A percentile compares a stretch with the other conserved stretches of the same genome.
phyloP scores from a whole-genome alignment of 805 yeast species.

The Saccharomycopsis microspora region DNA sequence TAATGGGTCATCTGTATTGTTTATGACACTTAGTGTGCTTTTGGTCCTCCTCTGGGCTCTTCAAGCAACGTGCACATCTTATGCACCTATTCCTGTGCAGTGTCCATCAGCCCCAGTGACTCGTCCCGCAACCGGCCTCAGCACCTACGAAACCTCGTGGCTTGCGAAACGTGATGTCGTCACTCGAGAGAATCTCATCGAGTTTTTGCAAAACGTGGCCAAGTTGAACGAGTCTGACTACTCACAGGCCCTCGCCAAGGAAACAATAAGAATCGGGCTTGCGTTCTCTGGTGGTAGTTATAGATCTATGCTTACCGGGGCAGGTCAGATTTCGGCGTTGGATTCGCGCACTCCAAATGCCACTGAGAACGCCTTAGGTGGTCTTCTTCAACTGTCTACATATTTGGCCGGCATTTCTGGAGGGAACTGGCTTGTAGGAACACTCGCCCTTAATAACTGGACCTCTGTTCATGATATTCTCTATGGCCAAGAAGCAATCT shows the following conservation, averaged over 20 bases:
- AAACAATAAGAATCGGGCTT: constrained; percentile 34
- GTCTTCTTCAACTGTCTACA: constrained; percentile 57
- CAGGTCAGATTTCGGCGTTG: constrained; percentile 70
- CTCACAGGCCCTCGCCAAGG: neutral
- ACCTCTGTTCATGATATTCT: constrained; percentile 52
- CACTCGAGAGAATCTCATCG: constrained; percentile 33
- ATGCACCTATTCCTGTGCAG: constrained; percentile 31
- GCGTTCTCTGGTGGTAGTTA: constrained; percentile 84
- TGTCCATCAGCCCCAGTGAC: constrained; percentile 36
- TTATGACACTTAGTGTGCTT: too few relatives aligned
- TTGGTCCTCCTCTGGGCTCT: too few relatives aligned
- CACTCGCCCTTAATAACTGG: constrained; percentile 61
- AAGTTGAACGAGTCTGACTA: constrained; percentile 18
- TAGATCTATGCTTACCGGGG: constrained; percentile 79
- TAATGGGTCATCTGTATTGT: too few relatives aligned
- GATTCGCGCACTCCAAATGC: constrained; percentile 58
- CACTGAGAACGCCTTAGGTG: constrained; percentile 51
- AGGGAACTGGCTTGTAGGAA: constrained; percentile 71
- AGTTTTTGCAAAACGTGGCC: constrained; percentile 33
- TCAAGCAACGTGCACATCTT: neutral
- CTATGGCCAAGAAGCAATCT: constrained; percentile 30
- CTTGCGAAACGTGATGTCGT: constrained; percentile 33
- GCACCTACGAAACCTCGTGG: constrained; percentile 42
- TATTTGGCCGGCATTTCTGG: constrained; percentile 79
- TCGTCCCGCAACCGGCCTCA: constrained; percentile 38